Base-by-base conservation (phyloP, 1,284 basidiomycete genomes). In the Cerioporus squamosus region DNA sequence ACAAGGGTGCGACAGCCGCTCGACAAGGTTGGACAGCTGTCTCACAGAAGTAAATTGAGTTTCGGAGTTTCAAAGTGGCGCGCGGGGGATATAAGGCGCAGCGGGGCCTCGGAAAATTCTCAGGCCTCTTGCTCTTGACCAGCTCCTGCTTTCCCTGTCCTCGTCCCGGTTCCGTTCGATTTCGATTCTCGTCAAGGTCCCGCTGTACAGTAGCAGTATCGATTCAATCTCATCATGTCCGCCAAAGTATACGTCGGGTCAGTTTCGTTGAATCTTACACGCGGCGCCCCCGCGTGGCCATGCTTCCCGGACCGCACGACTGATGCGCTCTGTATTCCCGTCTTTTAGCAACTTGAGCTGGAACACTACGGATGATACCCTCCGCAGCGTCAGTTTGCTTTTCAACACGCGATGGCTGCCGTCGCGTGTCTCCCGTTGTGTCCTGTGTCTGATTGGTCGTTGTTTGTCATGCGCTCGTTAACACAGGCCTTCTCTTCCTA, bases 271-370 rank as follows among this genome's bases (percentile, higher is more conserved):
- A 64, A 61, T 59, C 56, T 54, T n/a, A n/a, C 51, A 47, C 55
- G 59, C 62, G 59, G 57, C 6, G 56, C 33, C 60, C 59, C 56
- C 57, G 43, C 44, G 55, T 44, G n/a, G 49, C 49, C 49, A 12
- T 42, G 29, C 31, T 47, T 44, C 40, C 40, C 58, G 52, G 62
- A 59, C 58, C 48, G 59, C 60, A 61, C 60, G 69, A 73, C 74
- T 76, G 72, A 76, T 75, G 33, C 10, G 6, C 40, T 51, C 63
- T 53, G 59, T 45, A 61, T 44, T 61, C 59, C n/a, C n/a, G n/a
- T n/a, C n/a, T n/a, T n/a, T n/a, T n/a, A 92, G 90, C 81, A 92
- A 92, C 85, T 81, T 92, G 83, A 91, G 90, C 82, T 92, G 94
- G 94, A 94, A 93, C 86, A 95, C 94, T 76, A 95, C 87, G 74